Base-by-base conservation (phyloP, 208 protist species). In the Kentomonas sorsogonicus region DNA sequence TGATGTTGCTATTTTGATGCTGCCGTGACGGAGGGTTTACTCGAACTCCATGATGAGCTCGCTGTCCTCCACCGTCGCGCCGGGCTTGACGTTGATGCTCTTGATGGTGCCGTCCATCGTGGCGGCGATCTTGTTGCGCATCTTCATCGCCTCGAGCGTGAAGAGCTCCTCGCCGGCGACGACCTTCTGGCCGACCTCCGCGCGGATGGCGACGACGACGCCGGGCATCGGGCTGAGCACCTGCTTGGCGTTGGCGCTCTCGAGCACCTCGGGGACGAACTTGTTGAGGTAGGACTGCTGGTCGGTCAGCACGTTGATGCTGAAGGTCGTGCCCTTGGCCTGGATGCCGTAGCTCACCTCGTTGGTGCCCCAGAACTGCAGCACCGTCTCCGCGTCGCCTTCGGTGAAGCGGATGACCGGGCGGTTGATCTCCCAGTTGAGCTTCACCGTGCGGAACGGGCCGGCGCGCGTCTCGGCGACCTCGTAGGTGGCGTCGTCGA, bases 121-220 rank as follows among this genome's bases (percentile, higher is more conserved):
- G 20, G 81, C 67, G 52, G 67, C 34, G 29, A 96, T 62, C 25
- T 73, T 79, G 65, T 84, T 81, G 47, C 97, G 88, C 93, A 98
- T 98, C 77, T 98, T 98, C 95, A 99, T 99, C 3, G 94, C 95
- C 65, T 98, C 95, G 48, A 98, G 60, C 0, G 95, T 79, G 33
- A 98, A 43, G 15, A 98, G 48, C 26, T 86, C 54, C 30, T 96
- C 56, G 25, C 93, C 96, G 26, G 76, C 76, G 43, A 73, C 73
- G 2, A 99, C 93, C 5, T 38, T 27, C 23, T 93, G 72, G 10
- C 97, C 96, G 29, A 63, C 72, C 13, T 63, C 30, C 3, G 94
- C 93, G 27, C 72, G 45, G 7, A 98, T 61, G 53, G 93, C 92
- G 6, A 80, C 78, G 10, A 98, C 86, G 52, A 90, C 89, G 20